Percentiles rank a stretch among this genome's conserved stretches.
phyloP scores from a whole-genome alignment of 495 filamentous ascomycete genomes.

The Schizothecium vesticola region DNA sequence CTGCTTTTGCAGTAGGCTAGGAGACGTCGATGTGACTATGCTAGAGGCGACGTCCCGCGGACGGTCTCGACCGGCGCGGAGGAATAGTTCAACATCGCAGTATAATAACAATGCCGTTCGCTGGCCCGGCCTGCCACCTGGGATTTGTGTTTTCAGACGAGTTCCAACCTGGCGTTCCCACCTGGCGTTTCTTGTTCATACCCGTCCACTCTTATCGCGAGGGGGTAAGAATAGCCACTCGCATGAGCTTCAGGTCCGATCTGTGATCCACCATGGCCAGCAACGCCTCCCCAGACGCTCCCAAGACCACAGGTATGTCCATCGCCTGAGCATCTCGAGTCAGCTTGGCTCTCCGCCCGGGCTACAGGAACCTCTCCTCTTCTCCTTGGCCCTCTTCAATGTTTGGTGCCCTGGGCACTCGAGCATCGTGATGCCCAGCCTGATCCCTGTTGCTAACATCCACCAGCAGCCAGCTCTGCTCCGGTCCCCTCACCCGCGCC shows the following conservation, averaged over 20 bases:
- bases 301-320: slow-evolving; percentile 15
- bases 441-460: slow-evolving; percentile 3
- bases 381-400: not conserved
- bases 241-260: slow-evolving; percentile 13
- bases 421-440: not conserved
- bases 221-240: slow-evolving; percentile 4
- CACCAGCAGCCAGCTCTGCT: slow-evolving; percentile 3
- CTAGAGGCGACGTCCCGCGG: not conserved
- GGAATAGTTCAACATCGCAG: not conserved
- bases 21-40: slow-evolving; percentile 7
- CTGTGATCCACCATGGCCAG: slow-evolving; percentile 15
- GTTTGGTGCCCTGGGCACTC: not conserved
- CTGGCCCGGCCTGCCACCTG: slow-evolving; percentile 4
- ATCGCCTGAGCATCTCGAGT: not conserved
- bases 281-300: slow-evolving; percentile 13
- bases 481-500: slow-evolving; percentile 10
- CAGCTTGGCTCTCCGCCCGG: slow-evolving; percentile 1
- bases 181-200: not conserved
- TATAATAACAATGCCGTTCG: slow-evolving; percentile 15
- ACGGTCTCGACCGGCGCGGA: not conserved
- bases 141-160: slow-evolving; percentile 12
- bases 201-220: not conserved
- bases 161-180: slow-evolving; percentile 11
- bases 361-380: not conserved
- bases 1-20: not conserved